Evolutionary conservation across 306 rosid species (phyloP).

Genomic region (Aeschynomene evenia): DNA sequence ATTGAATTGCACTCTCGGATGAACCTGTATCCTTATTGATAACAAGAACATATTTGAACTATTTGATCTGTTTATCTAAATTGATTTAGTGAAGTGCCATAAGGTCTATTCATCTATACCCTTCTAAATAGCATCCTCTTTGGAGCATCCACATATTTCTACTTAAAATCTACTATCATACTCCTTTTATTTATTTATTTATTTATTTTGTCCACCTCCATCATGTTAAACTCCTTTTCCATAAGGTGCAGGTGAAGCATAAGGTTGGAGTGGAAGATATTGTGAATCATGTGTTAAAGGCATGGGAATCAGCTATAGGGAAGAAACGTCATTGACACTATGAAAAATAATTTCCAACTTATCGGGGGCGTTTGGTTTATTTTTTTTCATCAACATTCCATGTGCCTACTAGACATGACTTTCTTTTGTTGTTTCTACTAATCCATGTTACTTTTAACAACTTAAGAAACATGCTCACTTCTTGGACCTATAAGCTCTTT

Average conservation of each 20-base stretch:
- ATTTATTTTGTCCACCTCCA: background rate
- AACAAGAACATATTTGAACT: background rate
- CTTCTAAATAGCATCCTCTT: background rate
- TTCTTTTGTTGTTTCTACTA: background rate
- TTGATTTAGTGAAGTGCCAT: background rate
- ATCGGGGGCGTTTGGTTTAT: too few relatives aligned
- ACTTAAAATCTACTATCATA: background rate
- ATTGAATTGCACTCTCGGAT: background rate
- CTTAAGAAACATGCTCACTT: background rate
- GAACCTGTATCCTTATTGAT: background rate
- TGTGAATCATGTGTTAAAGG: constrained; percentile 62
- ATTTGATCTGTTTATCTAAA: background rate
- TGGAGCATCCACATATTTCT: background rate
- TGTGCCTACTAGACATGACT: background rate
- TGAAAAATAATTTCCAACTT: background rate
- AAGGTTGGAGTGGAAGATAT: constrained; percentile 78
- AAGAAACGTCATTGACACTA: constrained; percentile 56
- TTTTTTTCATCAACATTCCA: too few relatives aligned
- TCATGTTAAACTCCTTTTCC: background rate
- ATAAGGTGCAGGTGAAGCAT: constrained; percentile 69
- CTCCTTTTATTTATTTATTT: too few relatives aligned
- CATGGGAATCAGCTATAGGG: constrained; percentile 75
- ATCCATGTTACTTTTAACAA: background rate
- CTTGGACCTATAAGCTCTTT: background rate
- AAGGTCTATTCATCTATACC: background rate